A percentile compares a stretch with the other conserved stretches of the same genome.
Evolutionary conservation across 768 basidiomycete genomes (phyloP).

Genomic region (Erythrobasidium yunnanense): DNA sequence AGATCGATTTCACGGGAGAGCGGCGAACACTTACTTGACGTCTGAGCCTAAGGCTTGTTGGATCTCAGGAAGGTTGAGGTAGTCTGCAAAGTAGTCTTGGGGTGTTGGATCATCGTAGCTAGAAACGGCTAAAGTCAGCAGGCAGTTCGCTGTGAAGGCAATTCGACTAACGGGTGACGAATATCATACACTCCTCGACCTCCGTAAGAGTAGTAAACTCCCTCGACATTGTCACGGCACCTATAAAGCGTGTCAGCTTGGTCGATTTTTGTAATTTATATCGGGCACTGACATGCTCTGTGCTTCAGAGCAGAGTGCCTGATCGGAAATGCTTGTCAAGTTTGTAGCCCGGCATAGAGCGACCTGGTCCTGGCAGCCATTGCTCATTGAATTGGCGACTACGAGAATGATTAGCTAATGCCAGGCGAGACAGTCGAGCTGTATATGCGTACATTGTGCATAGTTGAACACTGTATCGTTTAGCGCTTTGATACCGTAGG

Average conservation of each 20-base stretch:
- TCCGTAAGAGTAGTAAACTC: slow-evolving; percentile 21
- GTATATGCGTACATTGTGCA: not conserved
- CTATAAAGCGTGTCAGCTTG: too few species aligned
- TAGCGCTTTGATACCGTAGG: slow-evolving; percentile 11
- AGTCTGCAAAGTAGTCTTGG: slow-evolving; percentile 21
- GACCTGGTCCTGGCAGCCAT: slow-evolving; percentile 17
- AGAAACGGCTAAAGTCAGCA: not conserved
- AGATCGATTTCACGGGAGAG: not conserved
- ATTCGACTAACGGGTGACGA: slow-evolving; percentile 7
- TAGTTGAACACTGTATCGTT: slow-evolving; percentile 25
- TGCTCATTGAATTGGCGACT: slow-evolving; percentile 11
- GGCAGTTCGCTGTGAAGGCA: not conserved
- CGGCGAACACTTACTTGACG: slow-evolving; percentile 10
- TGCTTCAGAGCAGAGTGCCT: slow-evolving; percentile 15
- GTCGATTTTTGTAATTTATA: too few species aligned
- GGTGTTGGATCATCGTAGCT: not conserved
- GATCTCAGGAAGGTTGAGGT: slow-evolving; percentile 17
- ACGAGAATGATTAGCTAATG: not conserved
- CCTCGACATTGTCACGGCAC: slow-evolving; percentile 24
- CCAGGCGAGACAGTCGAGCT: not conserved
- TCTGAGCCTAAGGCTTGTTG: slow-evolving; percentile 6
- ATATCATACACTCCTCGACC: slow-evolving; percentile 21
- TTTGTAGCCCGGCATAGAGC: slow-evolving; percentile 13
- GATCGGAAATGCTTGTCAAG: not conserved
- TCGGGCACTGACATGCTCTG: too few species aligned